Percentiles rank a stretch among this genome's conserved stretches.
Evolutionary conservation across 768 basidiomycete species (phyloP).

Genomic region (Lactifluus subvellereus): DNA sequence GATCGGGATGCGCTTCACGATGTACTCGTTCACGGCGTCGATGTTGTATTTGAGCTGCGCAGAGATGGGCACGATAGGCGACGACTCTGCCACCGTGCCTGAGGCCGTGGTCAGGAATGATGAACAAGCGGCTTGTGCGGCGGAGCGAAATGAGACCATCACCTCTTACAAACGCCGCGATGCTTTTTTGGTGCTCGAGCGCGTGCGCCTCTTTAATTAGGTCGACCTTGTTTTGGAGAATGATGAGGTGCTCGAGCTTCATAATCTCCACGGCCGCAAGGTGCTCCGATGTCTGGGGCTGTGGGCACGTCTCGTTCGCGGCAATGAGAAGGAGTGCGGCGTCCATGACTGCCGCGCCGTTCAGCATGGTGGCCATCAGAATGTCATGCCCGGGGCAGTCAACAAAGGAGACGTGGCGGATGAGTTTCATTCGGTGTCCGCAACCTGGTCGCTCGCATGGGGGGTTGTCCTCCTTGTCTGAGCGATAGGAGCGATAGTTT

Average conservation of each 20-base stretch:
- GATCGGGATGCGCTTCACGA: conserved; percentile 93
- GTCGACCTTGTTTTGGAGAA: conserved; percentile 98
- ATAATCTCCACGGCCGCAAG: conserved; percentile 98
- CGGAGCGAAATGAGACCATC: neutral
- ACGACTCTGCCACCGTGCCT: conserved; percentile 96
- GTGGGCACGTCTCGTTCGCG: conserved; percentile 97
- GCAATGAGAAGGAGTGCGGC: conserved; percentile 93
- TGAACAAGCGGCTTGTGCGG: neutral
- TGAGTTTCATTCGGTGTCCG: conserved; percentile 80
- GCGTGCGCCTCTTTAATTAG: conserved; percentile 93
- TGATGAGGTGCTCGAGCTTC: conserved; percentile 97
- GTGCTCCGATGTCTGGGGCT: conserved; percentile 98
- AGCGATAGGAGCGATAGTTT: conserved; percentile 89
- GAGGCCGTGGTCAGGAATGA: too few relatives aligned
- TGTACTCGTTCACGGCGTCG: conserved; percentile 98
- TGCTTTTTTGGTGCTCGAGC: conserved; percentile 93
- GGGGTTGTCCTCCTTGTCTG: conserved; percentile 90
- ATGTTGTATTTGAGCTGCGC: conserved; percentile 99
- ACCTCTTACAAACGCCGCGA: conserved; percentile 94
- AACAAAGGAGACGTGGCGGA: conserved; percentile 98
- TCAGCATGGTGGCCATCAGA: conserved; percentile 99
- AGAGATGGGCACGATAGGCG: conserved; percentile 98
- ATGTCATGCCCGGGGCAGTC: conserved; percentile 98
- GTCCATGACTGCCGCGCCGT: conserved; percentile 99
- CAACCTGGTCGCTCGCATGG: conserved; percentile 93